Conservation (phyloP, 208 protist genomes). For the Phytomonas sp. region DNA sequence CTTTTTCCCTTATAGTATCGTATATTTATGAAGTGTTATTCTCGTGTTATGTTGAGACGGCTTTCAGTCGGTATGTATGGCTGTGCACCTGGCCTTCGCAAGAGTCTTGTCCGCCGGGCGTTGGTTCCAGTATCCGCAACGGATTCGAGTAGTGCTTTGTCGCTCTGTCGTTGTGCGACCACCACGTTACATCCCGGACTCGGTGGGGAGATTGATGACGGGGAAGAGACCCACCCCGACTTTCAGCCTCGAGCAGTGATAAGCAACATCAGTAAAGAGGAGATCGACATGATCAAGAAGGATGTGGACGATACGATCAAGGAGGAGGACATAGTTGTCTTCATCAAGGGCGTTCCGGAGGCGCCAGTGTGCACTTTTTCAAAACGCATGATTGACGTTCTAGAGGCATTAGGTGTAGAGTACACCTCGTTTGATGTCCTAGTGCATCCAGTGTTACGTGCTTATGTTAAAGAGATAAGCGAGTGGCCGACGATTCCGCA, state of each 20-base stretch:
- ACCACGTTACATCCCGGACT: neutral
- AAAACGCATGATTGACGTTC: conserved; percentile 85
- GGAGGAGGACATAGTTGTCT: conserved; percentile 89
- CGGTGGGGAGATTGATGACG: conserved; percentile 54
- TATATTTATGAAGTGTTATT: too few relatives aligned
- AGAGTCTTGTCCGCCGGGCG: too few relatives aligned
- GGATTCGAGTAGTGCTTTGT: too few relatives aligned
- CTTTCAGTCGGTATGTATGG: too few relatives aligned
- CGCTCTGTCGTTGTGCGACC: too few relatives aligned
- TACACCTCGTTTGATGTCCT: conserved; percentile 93
- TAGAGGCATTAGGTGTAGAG: conserved; percentile 87
- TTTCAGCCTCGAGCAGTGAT: conserved; percentile 74
- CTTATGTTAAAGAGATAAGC: conserved; percentile 92
- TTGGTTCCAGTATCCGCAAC: too few relatives aligned
- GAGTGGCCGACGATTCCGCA: conserved; percentile 97
- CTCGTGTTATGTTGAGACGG: too few relatives aligned
- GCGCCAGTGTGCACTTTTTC: conserved; percentile 95
- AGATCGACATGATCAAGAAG: conserved; percentile 81
- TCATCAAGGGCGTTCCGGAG: conserved; percentile 96
- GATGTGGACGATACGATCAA: conserved; percentile 85
- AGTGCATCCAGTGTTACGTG: conserved; percentile 83
- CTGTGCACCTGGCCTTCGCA: too few relatives aligned
- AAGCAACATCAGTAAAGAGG: conserved; percentile 61
- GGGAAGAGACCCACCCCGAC: conserved; percentile 79
- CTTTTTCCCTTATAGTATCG: neutral